phyloP scores from a whole-genome alignment of 352 stramenopile genomes.

The Phytopythium sindhum region DNA sequence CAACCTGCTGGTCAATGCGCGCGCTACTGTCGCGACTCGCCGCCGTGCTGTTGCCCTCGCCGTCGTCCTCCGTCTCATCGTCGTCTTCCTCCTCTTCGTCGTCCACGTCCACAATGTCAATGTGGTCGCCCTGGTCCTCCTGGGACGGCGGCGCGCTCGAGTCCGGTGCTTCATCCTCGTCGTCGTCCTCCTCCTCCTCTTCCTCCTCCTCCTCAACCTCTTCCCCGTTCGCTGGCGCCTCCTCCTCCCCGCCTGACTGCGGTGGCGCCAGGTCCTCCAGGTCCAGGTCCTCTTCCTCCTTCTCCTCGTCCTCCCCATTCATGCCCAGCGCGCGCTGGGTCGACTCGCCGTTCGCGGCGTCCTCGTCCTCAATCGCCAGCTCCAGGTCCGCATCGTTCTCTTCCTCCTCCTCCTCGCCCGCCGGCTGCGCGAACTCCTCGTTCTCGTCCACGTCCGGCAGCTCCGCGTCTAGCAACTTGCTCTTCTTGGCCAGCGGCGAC shows the following conservation, averaged over 20 bases:
- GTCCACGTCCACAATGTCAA: slow-evolving; percentile 25
- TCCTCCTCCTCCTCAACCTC: slow-evolving; percentile 17
- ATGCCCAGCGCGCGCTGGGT: neutral
- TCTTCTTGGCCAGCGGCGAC: slow-evolving; percentile 46
- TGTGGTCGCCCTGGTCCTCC: slow-evolving; percentile 13
- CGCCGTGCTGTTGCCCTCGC: slow-evolving; percentile 5
- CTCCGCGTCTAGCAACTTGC: slow-evolving; percentile 35
- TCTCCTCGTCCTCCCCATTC: slow-evolving; percentile 10
- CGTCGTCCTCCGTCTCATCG: slow-evolving; percentile 9
- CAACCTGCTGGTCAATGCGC: slow-evolving; percentile 8
- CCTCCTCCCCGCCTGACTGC: slow-evolving; percentile 12
- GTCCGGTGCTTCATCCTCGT: slow-evolving; percentile 12
- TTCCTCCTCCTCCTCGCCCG: slow-evolving; percentile 10
- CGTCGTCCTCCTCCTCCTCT: slow-evolving; percentile 8
- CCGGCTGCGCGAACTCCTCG: slow-evolving; percentile 30
- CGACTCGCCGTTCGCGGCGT: neutral
- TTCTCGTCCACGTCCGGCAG: slow-evolving; percentile 50
- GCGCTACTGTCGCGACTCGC: slow-evolving; percentile 15
- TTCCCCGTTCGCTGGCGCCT: slow-evolving; percentile 8
- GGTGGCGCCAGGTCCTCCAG: slow-evolving; percentile 18
- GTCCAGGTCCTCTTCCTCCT: slow-evolving; percentile 1
- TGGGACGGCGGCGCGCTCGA: slow-evolving; percentile 15
- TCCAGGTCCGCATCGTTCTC: slow-evolving; percentile 22
- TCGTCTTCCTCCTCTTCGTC: slow-evolving; percentile 16
- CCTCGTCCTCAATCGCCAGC: slow-evolving; percentile 2